Evolutionary conservation across 1,284 basidiomycete genomes (phyloP), one percentile per base, ranked within the genome.

Genomic region (Phaffia rhodozyma): DNA sequence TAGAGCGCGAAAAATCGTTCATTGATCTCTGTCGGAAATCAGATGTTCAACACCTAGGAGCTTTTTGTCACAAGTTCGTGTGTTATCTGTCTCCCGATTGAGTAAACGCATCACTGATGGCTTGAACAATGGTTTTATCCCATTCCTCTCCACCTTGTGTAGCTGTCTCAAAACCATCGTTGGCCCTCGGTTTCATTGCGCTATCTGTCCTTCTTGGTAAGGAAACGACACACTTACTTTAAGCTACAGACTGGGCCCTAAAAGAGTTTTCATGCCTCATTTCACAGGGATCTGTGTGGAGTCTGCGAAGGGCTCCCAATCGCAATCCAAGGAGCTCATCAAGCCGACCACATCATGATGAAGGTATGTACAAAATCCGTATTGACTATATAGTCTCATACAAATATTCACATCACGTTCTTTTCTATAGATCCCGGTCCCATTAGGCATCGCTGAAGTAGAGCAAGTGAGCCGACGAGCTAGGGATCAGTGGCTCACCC

Each of bases 101-200:
- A 52, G 5, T 21, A 49, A 16, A 60, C 2, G 30, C 43, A 65
- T 20, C 47, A 34, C 25, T 55, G 18, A 49, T 13, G 34, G 3
- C 16, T 21, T 23, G 6, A 25, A 18, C 53, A 32, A 13, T 50
- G 27, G 7, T 21, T 57, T 23, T 32, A 38, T 25, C 47, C 7
- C 3, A 52, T 47, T 20, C n/a, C 32, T 58, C 51, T 65, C 25
- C 2, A 11, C 13, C 13, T 43, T 43, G 38, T 47, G 13, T 71
- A 93, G 90, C 71, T 94, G 91, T 72, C 78, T 88, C 67, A 84
- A 86, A 70, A 89, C 90, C 68, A 92, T 94, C 66, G 82, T 92
- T 29, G 90, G 55, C 6, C 50, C 89, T 21, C 82, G 88, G 7
- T 93, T 91, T 75, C 91, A 91, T 71, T 94, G 91, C 69, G 87